Evolutionary conservation across 1,284 basidiomycete species (phyloP).

Genomic region (Cystobasidiaceae sp.): DNA sequence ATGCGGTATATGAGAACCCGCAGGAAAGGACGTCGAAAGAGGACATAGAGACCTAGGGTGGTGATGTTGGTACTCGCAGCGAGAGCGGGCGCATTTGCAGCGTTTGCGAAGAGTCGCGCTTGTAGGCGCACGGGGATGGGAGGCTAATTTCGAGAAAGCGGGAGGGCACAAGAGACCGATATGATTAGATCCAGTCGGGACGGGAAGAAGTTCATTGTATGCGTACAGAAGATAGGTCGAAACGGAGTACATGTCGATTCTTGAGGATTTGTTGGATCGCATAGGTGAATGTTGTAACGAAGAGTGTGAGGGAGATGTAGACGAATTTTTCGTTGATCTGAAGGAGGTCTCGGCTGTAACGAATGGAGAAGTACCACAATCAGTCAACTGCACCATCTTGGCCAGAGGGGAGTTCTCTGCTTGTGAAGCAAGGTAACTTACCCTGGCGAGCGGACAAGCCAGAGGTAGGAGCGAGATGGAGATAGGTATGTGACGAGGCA

Average conservation of each 20-base stretch:
- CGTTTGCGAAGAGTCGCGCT: not conserved
- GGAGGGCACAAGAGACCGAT: not conserved
- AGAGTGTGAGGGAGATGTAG: constrained; percentile 31
- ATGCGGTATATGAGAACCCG: constrained; percentile 36
- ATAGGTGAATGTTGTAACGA: constrained; percentile 19
- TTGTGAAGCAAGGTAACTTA: constrained; percentile 32
- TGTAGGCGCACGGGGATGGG: constrained; percentile 38
- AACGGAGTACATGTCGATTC: constrained; percentile 31
- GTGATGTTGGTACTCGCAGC: constrained; percentile 22
- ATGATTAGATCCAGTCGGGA: not conserved
- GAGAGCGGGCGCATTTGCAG: not conserved
- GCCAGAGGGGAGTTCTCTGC: constrained; percentile 22
- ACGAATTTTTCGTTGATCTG: constrained; percentile 39
- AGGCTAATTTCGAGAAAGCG: constrained; percentile 7
- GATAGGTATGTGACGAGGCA: constrained; percentile 31
- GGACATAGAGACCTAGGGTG: constrained; percentile 34
- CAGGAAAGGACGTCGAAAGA: constrained; percentile 35
- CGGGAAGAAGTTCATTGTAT: not conserved
- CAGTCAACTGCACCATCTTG: not conserved
- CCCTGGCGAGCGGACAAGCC: constrained; percentile 25
- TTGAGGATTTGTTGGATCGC: constrained; percentile 29
- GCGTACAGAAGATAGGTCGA: constrained; percentile 4
- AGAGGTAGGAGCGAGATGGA: not conserved
- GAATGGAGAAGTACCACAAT: not conserved
- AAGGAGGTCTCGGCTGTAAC: constrained; percentile 33